phyloP scores from a whole-genome alignment of 805 yeast species.

The Maudiozyma turicensis region DNA sequence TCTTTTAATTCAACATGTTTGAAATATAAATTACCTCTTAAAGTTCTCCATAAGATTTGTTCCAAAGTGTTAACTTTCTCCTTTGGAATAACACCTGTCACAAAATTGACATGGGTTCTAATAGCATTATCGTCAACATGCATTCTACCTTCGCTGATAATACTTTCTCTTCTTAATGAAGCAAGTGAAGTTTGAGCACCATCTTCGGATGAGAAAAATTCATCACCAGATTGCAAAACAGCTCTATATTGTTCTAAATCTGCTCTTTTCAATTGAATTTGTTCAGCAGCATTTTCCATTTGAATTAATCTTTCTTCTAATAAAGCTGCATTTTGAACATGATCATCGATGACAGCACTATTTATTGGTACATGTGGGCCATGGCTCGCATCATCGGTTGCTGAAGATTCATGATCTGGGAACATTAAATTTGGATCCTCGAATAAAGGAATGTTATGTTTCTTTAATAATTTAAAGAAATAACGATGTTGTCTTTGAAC shows the following conservation, averaged over 20 bases:
- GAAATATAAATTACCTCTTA: conserved; percentile 63
- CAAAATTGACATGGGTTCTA: conserved; percentile 34
- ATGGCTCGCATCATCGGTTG: neutral
- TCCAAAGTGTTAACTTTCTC: conserved; percentile 51
- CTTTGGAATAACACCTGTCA: conserved; percentile 59
- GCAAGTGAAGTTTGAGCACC: conserved; percentile 1
- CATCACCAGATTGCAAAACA: conserved; percentile 41
- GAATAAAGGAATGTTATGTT: conserved; percentile 34
- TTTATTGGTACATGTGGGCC: conserved; percentile 28
- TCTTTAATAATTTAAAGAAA: conserved; percentile 40
- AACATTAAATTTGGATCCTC: conserved; percentile 11
- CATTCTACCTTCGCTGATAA: conserved; percentile 8
- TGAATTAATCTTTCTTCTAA: conserved; percentile 69
- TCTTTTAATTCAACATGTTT: conserved; percentile 47
- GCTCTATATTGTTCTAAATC: conserved; percentile 55
- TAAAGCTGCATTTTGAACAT: conserved; percentile 49
- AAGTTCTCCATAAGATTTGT: conserved; percentile 63
- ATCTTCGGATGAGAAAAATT: conserved; percentile 32
- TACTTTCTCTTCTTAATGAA: conserved; percentile 9
- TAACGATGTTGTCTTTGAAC: conserved; percentile 75
- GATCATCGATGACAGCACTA: conserved; percentile 62
- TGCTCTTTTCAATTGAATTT: conserved; percentile 44
- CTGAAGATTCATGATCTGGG: neutral
- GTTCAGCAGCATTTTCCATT: conserved; percentile 58
- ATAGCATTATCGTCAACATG: conserved; percentile 5